Evolutionary conservation across 495 filamentous ascomycete species (phyloP).

Genomic region (Penicillium dipodomyicola): DNA sequence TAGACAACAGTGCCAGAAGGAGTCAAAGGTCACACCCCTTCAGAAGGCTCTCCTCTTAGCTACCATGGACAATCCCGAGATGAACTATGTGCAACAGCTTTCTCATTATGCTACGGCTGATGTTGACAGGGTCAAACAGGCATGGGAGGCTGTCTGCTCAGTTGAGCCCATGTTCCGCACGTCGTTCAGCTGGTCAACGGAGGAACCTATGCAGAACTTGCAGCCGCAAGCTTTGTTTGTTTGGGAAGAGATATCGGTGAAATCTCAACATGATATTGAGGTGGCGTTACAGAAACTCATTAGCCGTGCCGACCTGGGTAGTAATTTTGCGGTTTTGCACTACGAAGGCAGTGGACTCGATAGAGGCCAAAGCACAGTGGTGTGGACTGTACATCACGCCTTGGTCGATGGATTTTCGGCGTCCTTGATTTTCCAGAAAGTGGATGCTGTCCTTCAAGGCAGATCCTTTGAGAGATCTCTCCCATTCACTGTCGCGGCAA

Average conservation of each 20-base stretch:
- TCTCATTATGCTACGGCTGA: conserved; percentile 7
- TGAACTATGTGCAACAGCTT: conserved; percentile 3
- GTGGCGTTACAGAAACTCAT: not conserved
- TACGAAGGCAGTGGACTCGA: conserved; percentile 5
- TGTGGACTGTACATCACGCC: conserved; percentile 25
- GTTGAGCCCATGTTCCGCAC: conserved; percentile 20
- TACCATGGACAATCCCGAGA: not conserved
- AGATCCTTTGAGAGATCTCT: not conserved
- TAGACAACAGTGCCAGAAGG: not conserved
- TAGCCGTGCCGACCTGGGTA: not conserved
- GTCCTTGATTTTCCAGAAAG: conserved; percentile 17
- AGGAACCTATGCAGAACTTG: not conserved
- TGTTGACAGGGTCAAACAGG: conserved; percentile 12
- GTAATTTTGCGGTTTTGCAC: conserved; percentile 9
- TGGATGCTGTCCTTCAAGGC: conserved; percentile 3
- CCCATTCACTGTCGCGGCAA: conserved; percentile 4
- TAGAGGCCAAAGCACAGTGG: conserved; percentile 13
- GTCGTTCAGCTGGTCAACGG: conserved; percentile 3
- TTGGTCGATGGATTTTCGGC: conserved; percentile 23
- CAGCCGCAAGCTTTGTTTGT: conserved; percentile 1
- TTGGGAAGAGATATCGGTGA: conserved; percentile 6
- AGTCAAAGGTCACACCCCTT: not conserved
- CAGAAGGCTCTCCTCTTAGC: not conserved
- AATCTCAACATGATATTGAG: not conserved
- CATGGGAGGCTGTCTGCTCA: conserved; percentile 17